Percentiles rank a stretch among this genome's conserved stretches.
Conservation (phyloP, 2,329 filamentous ascomycete genomes). For the Fusarium caatingaense region DNA sequence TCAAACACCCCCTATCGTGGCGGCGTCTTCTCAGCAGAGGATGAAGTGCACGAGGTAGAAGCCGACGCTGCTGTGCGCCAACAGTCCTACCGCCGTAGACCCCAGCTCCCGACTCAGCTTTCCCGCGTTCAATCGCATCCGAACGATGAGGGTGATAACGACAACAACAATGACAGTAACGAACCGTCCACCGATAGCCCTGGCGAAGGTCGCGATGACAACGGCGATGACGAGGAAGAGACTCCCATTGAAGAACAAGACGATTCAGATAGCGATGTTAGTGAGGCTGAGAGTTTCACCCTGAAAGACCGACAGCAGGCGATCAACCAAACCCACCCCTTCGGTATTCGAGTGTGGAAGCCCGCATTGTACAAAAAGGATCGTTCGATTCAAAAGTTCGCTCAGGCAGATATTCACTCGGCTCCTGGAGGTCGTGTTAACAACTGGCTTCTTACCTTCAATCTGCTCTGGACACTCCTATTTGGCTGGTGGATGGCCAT, state of each 20-base stretch:
- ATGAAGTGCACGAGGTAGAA: constrained; percentile 84
- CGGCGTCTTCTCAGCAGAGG: constrained; percentile 90
- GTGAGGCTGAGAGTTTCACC: constrained; percentile 97
- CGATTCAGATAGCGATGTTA: constrained; percentile 78
- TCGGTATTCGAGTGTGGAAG: constrained; percentile 99
- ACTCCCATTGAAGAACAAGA: constrained; percentile 59
- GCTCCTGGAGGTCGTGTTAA: constrained; percentile 89
- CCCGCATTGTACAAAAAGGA: constrained; percentile 98
- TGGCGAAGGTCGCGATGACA: constrained; percentile 48
- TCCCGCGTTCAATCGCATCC: constrained; percentile 57
- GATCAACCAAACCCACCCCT: constrained; percentile 98
- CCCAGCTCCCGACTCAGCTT: constrained; percentile 50
- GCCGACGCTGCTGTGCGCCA: constrained; percentile 69
- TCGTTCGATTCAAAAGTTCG: constrained; percentile 94
- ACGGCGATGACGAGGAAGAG: constrained; percentile 53
- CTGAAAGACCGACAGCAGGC: constrained; percentile 96
- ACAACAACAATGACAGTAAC: constrained; percentile 41
- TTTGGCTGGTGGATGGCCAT: constrained; percentile 97
- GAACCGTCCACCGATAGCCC: constrained; percentile 40
- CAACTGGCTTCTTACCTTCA: constrained; percentile 86
- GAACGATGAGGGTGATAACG: constrained; percentile 27
- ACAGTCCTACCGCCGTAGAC: constrained; percentile 52
- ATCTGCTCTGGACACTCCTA: constrained; percentile 86
- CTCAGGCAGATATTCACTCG: constrained; percentile 97
- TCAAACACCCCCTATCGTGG: constrained; percentile 84